A percentile compares a stretch with the other conserved stretches of the same genome.
Conservation (phyloP, 805 yeast species). For the Yamadazyma laniorum region DNA sequence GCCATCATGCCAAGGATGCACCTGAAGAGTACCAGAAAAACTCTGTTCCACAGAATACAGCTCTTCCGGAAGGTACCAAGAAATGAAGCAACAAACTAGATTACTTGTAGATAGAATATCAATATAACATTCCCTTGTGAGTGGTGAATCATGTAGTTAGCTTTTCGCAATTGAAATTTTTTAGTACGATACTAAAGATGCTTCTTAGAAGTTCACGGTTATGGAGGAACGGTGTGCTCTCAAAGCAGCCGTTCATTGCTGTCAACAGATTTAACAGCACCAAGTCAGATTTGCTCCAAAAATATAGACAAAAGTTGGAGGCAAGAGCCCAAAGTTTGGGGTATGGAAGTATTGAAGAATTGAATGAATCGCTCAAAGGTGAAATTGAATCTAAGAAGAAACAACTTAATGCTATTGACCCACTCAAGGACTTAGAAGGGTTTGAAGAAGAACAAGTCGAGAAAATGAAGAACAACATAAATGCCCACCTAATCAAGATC, state of each 20-base stretch:
- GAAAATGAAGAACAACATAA: slow-evolving; percentile 21
- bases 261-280: slow-evolving; percentile 5
- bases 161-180: not conserved
- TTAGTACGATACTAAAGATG: not conserved
- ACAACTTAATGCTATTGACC: slow-evolving; percentile 63
- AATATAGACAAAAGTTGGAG: slow-evolving; percentile 33
- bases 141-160: no score
- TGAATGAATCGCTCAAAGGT: slow-evolving; percentile 61
- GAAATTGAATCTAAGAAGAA: slow-evolving; percentile 55
- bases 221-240: not conserved
- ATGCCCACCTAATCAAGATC: slow-evolving; percentile 28
- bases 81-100: not conserved
- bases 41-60: slow-evolving; percentile 1
- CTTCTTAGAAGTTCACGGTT: not conserved
- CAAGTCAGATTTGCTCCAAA: slow-evolving; percentile 8
- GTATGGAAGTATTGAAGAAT: slow-evolving; percentile 48
- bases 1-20: slow-evolving; percentile 68
- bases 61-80: slow-evolving; percentile 11
- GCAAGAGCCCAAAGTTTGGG: slow-evolving; percentile 37
- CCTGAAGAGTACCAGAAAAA: slow-evolving; percentile 40
- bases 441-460: slow-evolving; percentile 42
- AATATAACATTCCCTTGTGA: no score
- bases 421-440: slow-evolving; percentile 64
- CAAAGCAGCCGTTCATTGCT: not conserved
- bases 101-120: no score